These are phyloP conservation scores for Ceratocystis cubensis DNA, from an alignment of 2,329 filamentous ascomycete genomes.

Conservation along the genomic window DNA sequence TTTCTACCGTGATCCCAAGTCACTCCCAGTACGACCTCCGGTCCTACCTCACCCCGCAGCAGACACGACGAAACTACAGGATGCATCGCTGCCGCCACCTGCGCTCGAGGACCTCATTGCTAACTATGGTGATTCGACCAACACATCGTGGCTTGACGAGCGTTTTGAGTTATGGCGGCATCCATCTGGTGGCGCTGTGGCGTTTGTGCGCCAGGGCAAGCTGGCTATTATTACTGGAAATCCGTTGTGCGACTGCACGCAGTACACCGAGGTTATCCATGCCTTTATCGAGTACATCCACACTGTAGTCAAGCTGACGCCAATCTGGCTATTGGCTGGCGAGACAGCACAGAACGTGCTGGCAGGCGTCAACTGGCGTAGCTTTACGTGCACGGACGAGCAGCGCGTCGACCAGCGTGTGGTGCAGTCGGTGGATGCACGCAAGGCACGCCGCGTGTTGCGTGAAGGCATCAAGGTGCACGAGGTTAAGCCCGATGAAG, in stretches of 20 bases:
- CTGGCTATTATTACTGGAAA: constrained; percentile 79
- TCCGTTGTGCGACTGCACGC: constrained; percentile 67
- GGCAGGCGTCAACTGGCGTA: constrained; percentile 74
- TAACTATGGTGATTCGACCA: constrained; percentile 89
- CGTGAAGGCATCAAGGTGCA: constrained; percentile 72
- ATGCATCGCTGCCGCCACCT: constrained; percentile 46
- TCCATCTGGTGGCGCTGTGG: constrained; percentile 61
- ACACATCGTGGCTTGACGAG: constrained; percentile 86
- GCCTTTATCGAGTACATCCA: constrained; percentile 65
- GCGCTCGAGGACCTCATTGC: constrained; percentile 71
- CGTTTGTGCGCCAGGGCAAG: constrained; percentile 63
- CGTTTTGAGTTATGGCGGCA: constrained; percentile 84
- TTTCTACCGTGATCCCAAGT: constrained; percentile 81
- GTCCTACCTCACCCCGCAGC: constrained; percentile 76
- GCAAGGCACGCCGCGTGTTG: constrained; percentile 70
- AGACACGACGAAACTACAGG: constrained; percentile 48
- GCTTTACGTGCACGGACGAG: constrained; percentile 76
- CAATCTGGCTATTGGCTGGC: constrained; percentile 82
- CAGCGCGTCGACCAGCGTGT: constrained; percentile 64
- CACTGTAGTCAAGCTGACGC: constrained; percentile 56
- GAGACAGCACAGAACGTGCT: constrained; percentile 66
- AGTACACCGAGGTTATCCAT: constrained; percentile 61
- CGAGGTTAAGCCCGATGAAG: constrained; percentile 55
- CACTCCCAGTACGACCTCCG: constrained; percentile 54
- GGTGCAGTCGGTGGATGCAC: constrained; percentile 46